Evolutionary conservation across 176 grass and related monocot genomes (phyloP).

Genomic region (Juncus effusus): DNA sequence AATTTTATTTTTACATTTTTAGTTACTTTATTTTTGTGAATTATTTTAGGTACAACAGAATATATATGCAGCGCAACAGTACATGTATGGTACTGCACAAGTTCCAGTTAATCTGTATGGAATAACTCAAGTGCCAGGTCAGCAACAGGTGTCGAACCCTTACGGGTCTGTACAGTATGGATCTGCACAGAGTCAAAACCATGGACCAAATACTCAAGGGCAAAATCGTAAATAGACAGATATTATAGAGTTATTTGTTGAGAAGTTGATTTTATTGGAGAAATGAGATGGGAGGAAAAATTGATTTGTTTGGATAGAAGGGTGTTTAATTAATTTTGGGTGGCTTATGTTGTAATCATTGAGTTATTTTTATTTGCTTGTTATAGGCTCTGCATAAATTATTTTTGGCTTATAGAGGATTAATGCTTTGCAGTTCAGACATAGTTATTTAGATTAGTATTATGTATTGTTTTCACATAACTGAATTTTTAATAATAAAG

Average conservation of each 20-base stretch:
- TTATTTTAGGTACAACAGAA: constrained; percentile 22
- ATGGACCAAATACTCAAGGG: constrained; percentile 41
- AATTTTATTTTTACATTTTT: neutral
- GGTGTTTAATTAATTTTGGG: too few relatives aligned
- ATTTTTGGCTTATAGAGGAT: too few relatives aligned
- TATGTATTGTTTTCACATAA: too few relatives aligned
- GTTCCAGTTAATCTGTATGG: constrained; percentile 44
- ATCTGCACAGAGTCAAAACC: constrained; percentile 39
- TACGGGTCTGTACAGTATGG: constrained; percentile 56
- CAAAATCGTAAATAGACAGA: constrained; percentile 27
- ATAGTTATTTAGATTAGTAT: too few relatives aligned
- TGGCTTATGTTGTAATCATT: too few relatives aligned
- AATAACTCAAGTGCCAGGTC: constrained; percentile 36
- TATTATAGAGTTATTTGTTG: constrained; percentile 11
- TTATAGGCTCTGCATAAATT: too few relatives aligned
- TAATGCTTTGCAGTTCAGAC: too few relatives aligned
- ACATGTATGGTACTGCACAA: constrained; percentile 49
- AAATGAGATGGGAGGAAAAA: neutral
- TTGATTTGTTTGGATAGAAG: too few relatives aligned
- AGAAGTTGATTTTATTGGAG: constrained; percentile 14
- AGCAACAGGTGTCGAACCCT: constrained; percentile 41
- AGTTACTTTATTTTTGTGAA: constrained; percentile 9
- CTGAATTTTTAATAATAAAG: too few relatives aligned
- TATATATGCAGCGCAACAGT: constrained; percentile 15
- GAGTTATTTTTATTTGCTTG: too few relatives aligned